Evolutionary conservation across 805 yeast genomes (phyloP).

Genomic region (Pichia californica): DNA sequence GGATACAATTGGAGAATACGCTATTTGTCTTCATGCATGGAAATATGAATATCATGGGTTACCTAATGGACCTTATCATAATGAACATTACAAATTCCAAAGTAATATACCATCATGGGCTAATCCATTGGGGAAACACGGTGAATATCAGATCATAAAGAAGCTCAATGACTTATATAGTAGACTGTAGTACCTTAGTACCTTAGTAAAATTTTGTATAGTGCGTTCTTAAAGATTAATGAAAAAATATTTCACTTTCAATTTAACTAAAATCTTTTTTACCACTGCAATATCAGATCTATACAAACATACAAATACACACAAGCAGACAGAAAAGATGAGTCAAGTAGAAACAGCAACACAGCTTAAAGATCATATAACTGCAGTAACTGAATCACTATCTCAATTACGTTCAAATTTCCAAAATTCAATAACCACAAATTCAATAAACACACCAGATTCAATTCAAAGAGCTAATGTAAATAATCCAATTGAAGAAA

Average conservation of each 20-base stretch:
- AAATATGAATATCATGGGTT: slow-evolving; percentile 21
- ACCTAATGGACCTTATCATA: slow-evolving; percentile 1
- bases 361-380: slow-evolving; percentile 1
- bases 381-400: background rate
- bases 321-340: background rate
- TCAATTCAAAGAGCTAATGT: slow-evolving; percentile 21
- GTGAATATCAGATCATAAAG: too few relatives aligned
- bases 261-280: background rate
- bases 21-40: slow-evolving; percentile 42
- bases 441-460: background rate
- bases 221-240: too few relatives aligned
- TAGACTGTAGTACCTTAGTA: too few relatives aligned
- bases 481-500: slow-evolving; percentile 46
- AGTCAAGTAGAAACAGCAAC: background rate
- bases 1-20: slow-evolving; percentile 9
- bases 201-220: too few relatives aligned
- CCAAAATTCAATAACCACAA: background rate
- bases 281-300: background rate
- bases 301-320: background rate
- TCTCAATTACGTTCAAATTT: background rate
- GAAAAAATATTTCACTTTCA: too few relatives aligned
- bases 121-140: background rate
- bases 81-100: background rate
- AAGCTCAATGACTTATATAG: too few relatives aligned
- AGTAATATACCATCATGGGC: slow-evolving; percentile 1